A percentile compares a stretch with the other conserved stretches of the same genome.
Evolutionary conservation across 352 stramenopile species (phyloP).

Genomic region (Globisporangium radiosum): DNA sequence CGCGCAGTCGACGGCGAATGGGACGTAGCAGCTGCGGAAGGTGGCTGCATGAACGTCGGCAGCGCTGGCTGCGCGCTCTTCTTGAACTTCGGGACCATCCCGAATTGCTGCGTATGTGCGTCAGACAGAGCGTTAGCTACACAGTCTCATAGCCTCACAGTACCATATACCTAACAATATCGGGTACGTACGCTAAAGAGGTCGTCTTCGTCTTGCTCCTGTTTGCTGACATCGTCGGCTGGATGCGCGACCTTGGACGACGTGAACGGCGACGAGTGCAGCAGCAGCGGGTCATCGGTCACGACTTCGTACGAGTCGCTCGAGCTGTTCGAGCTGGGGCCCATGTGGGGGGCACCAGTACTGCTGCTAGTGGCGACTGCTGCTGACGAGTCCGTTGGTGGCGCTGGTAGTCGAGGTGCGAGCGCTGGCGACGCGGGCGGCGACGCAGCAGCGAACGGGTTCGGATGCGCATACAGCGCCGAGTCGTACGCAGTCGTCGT

Average conservation of each 20-base stretch:
- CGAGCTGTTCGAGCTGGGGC: constrained; percentile 54
- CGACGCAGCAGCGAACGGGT: constrained; percentile 28
- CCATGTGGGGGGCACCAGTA: constrained; percentile 11
- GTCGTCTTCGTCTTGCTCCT: constrained; percentile 43
- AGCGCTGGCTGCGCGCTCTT: constrained; percentile 38
- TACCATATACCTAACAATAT: no score
- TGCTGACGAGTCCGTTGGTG: constrained; percentile 1
- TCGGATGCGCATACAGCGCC: constrained; percentile 32
- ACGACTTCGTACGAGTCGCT: constrained; percentile 70
- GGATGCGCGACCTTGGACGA: constrained; percentile 8
- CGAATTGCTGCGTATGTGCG: constrained; percentile 57
- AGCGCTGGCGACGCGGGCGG: constrained; percentile 10
- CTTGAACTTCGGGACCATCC: constrained; percentile 76
- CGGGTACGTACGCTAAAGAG: constrained; percentile 69
- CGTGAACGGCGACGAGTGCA: constrained; percentile 14
- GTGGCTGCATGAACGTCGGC: constrained; percentile 12
- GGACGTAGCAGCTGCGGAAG: constrained; percentile 9
- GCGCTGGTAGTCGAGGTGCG: constrained; percentile 17
- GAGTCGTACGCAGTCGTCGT: constrained; percentile 17
- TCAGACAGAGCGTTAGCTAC: neutral
- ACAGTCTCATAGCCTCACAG: neutral
- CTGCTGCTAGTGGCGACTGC: neutral
- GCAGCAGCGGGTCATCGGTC: constrained; percentile 25
- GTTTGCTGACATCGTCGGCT: constrained; percentile 23
- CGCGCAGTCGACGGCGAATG: constrained; percentile 17